A percentile compares a stretch with the other conserved stretches of the same genome.
Conservation (phyloP, 495 filamentous ascomycete genomes). For the Extremus antarcticus region DNA sequence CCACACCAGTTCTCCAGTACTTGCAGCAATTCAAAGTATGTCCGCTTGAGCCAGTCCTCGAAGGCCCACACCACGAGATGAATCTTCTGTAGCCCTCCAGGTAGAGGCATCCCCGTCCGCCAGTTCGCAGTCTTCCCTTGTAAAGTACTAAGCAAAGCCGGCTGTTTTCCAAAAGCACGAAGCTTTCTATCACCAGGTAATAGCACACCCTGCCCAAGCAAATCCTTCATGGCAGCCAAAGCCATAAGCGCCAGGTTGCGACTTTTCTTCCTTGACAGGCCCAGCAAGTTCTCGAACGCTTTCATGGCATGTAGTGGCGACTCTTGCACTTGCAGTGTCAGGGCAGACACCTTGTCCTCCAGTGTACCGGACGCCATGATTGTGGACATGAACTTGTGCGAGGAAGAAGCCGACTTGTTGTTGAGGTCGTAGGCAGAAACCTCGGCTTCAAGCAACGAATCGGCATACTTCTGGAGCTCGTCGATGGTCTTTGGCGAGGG, state of each 20-base stretch:
- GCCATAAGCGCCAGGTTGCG: slow-evolving; percentile 90
- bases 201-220: slow-evolving; percentile 76
- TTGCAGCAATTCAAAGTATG: slow-evolving; percentile 84
- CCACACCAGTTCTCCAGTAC: slow-evolving; percentile 82
- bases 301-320: slow-evolving; percentile 88
- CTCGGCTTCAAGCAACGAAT: slow-evolving; percentile 64
- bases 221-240: slow-evolving; percentile 81
- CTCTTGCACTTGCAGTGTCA: slow-evolving; percentile 88
- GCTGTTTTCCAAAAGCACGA: slow-evolving; percentile 66
- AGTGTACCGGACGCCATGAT: slow-evolving; percentile 95
- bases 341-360: slow-evolving; percentile 89
- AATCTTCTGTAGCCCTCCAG: slow-evolving; percentile 53
- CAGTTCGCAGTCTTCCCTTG: slow-evolving; percentile 48
- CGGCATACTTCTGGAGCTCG: slow-evolving; percentile 65
- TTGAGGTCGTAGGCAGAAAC: slow-evolving; percentile 47
- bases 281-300: slow-evolving; percentile 70
- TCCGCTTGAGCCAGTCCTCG: slow-evolving; percentile 86
- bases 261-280: slow-evolving; percentile 75
- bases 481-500: slow-evolving; percentile 50
- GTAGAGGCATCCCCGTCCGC: slow-evolving; percentile 55
- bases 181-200: slow-evolving; percentile 75
- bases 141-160: slow-evolving; percentile 58
- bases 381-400: slow-evolving; percentile 85
- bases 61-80: slow-evolving; percentile 86
- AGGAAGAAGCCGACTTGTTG: slow-evolving; percentile 53